Percentiles rank a stretch among this genome's conserved stretches.
Evolutionary conservation across 2,329 filamentous ascomycete genomes (phyloP).

Genomic region (Pseudogymnoascus sp.): DNA sequence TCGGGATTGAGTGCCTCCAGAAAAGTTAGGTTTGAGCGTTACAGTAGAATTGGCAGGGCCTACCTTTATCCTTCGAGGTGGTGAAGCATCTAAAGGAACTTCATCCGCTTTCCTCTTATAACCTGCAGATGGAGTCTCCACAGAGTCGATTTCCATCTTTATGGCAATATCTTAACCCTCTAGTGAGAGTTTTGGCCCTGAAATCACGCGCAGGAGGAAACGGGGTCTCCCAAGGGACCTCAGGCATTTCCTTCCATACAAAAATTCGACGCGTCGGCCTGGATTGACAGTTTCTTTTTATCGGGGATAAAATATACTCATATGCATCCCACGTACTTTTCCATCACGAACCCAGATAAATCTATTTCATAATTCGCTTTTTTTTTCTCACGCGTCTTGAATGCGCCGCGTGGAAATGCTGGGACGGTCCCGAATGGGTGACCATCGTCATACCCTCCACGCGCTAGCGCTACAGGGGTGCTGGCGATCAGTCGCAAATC

Average conservation of each 20-base stretch:
- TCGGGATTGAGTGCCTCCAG: slow-evolving; percentile 76
- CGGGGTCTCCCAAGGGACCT: not conserved
- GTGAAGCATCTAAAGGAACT: slow-evolving; percentile 27
- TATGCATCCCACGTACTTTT: not conserved
- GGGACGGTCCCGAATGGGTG: not conserved
- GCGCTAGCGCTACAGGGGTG: not conserved
- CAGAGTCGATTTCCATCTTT: not conserved
- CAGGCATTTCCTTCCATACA: not conserved
- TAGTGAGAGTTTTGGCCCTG: not conserved
- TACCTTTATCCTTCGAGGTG: slow-evolving; percentile 42
- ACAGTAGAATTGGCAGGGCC: slow-evolving; percentile 8
- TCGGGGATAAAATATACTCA: not conserved
- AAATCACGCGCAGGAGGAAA: not conserved
- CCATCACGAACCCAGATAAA: not conserved
- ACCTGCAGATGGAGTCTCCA: slow-evolving; percentile 20
- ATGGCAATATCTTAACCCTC: not conserved
- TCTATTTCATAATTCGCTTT: not conserved
- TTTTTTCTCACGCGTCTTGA: not conserved
- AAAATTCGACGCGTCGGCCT: not conserved
- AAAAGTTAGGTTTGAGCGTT: slow-evolving; percentile 21
- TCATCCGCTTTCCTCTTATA: slow-evolving; percentile 43
- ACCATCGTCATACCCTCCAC: not conserved
- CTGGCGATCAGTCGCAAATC: not conserved
- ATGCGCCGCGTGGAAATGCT: not conserved
- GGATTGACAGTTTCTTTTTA: not conserved